phyloP scores from a whole-genome alignment of 148 eudicot species.

The Rhododendron kiyosumense region DNA sequence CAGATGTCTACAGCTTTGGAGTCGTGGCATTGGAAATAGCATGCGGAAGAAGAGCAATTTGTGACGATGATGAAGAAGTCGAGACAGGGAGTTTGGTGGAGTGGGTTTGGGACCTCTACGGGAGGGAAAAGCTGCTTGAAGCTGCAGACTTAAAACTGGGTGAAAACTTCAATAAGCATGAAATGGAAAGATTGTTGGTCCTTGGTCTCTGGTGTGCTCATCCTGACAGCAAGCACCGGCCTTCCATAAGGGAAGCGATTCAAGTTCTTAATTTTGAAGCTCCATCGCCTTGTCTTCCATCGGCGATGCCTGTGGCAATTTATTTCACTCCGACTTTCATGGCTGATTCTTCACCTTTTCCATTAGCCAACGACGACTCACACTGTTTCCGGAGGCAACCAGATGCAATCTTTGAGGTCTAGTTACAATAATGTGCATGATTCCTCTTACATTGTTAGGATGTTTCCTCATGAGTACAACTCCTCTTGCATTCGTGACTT shows the following conservation, averaged over 20 bases:
- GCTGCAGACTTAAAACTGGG: slow-evolving; percentile 7
- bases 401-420: neutral
- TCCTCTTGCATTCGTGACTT: too few relatives aligned
- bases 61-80: neutral
- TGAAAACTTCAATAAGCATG: slow-evolving; percentile 2
- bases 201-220: slow-evolving; percentile 27
- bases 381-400: neutral
- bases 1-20: neutral
- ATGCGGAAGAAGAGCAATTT: slow-evolving; percentile 14
- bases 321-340: neutral
- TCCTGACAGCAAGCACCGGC: slow-evolving; percentile 11
- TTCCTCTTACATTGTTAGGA: neutral
- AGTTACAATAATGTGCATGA: neutral
- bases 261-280: slow-evolving; percentile 9
- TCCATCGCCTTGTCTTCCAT: slow-evolving; percentile 12
- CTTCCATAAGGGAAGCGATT: slow-evolving; percentile 10
- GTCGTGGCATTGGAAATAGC: slow-evolving; percentile 5
- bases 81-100: neutral
- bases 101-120: slow-evolving; percentile 18
- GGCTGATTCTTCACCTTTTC: neutral
- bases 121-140: slow-evolving; percentile 10
- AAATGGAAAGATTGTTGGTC: slow-evolving; percentile 16
- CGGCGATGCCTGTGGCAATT: slow-evolving; percentile 5
- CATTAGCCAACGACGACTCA: neutral
- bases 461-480: neutral